A percentile compares a stretch with the other conserved stretches of the same genome.
Conservation (phyloP, 2,329 filamentous ascomycete genomes). For the Escovopsis sp. region DNA sequence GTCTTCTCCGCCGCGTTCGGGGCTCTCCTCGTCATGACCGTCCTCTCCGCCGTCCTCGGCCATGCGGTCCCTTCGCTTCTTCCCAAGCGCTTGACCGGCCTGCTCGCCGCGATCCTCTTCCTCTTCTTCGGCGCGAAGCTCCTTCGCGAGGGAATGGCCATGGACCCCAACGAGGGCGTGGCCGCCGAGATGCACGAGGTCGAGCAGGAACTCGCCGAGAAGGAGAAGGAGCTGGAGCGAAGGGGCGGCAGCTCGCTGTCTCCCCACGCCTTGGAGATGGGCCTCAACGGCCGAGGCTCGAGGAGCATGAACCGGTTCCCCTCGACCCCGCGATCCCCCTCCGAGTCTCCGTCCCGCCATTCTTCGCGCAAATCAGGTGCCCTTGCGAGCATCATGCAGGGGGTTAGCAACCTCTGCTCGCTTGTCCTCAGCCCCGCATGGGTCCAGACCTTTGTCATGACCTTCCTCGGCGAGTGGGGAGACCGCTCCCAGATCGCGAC, state of each 20-base stretch:
- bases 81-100: conserved; percentile 79
- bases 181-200: conserved; percentile 98
- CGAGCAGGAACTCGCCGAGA: conserved; percentile 83
- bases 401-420: conserved; percentile 74
- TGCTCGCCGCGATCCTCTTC: conserved; percentile 74
- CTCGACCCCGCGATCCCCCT: conserved; percentile 68
- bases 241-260: conserved; percentile 51
- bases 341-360: conserved; percentile 55
- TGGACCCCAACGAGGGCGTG: conserved; percentile 82
- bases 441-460: conserved; percentile 99
- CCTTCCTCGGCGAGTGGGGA: conserved; percentile 95
- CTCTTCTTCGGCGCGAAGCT: conserved; percentile 78
- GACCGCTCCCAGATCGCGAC: conserved; percentile 96
- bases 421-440: conserved; percentile 86
- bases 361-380: conserved; percentile 31
- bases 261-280: conserved; percentile 68
- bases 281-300: conserved; percentile 54
- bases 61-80: conserved; percentile 85
- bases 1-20: conserved; percentile 93
- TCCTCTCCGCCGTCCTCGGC: conserved; percentile 81
- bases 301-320: conserved; percentile 62
- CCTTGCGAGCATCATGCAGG: conserved; percentile 31
- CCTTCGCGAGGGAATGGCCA: conserved; percentile 72
- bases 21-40: conserved; percentile 84
- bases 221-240: conserved; percentile 62